A percentile compares a stretch with the other conserved stretches of the same genome.
Conservation (phyloP, 352 stramenopile species). For the Paralagenidium karlingii region DNA sequence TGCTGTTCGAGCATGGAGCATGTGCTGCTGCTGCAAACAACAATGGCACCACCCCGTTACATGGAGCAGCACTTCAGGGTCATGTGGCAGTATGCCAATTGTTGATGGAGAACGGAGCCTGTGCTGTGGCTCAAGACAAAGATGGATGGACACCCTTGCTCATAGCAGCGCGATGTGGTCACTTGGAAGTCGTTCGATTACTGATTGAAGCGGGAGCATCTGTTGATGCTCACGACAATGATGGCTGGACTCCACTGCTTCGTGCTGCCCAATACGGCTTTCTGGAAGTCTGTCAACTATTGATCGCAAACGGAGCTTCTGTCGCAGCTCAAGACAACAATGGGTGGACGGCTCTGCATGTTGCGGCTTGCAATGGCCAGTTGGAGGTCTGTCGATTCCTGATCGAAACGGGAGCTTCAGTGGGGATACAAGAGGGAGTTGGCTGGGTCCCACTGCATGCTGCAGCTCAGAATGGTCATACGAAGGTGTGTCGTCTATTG, state of each 20-base stretch:
- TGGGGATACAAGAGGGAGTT: conserved; percentile 21
- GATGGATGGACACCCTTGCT: conserved; percentile 33
- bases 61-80: not conserved
- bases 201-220: too few species aligned
- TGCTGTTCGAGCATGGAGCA: conserved; percentile 1
- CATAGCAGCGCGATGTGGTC: not conserved
- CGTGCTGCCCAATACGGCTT: conserved; percentile 45
- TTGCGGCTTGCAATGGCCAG: conserved; percentile 45
- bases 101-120: too few species aligned
- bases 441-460: conserved; percentile 38
- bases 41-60: too few species aligned
- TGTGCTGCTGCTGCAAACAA: too few species aligned
- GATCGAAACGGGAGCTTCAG: conserved; percentile 20
- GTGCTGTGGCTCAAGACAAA: too few species aligned
- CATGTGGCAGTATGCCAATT: not conserved
- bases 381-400: conserved; percentile 39
- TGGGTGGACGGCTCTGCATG: conserved; percentile 35
- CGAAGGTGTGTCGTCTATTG: conserved; percentile 30
- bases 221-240: too few species aligned
- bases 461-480: conserved; percentile 34
- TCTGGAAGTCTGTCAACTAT: conserved; percentile 33
- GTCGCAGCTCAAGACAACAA: conserved; percentile 23
- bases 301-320: conserved; percentile 22
- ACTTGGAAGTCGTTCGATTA: not conserved
- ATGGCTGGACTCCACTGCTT: conserved; percentile 37